Evolutionary conservation across 2,329 filamentous ascomycete genomes (phyloP), one percentile per base, ranked within the genome.

Genomic region (Alternaria sp.): DNA sequence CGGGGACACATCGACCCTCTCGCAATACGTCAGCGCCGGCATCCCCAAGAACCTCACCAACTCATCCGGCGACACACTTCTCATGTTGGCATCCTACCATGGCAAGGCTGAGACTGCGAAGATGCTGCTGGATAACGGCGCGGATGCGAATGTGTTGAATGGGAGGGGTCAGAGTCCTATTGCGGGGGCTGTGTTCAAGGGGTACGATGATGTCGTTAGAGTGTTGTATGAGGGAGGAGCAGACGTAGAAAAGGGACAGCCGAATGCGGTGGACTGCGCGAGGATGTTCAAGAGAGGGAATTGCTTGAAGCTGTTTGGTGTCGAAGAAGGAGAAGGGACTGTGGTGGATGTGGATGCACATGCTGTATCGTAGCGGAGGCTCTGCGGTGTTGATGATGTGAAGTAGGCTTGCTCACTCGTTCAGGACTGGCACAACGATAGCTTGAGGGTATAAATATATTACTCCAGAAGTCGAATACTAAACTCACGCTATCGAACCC

Each of bases 11-110:
- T 75, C 85, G 6, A 78, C 87, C 12, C 87, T 93, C n/a, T 75
- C 84, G 45, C 86, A 89, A 77, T 90, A 90, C 51, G 78, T 93
- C 41, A 82, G 84, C 2, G 88, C 87, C 2, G 90, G 91, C 2
- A 81, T 93, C 25, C 90, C 90, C 0, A 82, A 87, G 2, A 92
- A 92, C 71, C 82, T 93, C 77, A 92, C 89, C 21, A 92, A 93
- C 71, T 86, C 90, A 54, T 90, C 91, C 67, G 91, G 90, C 53
- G 90, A 93, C 75, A 91, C 87, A n/a, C 78, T 93, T 64, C 82
- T 93, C 63, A 93, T 93, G 91, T 85, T 93, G 1, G 88, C 90
- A 0, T 85, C 89, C 0, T 93, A 93, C 71, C 86, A 92, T 68
- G 90, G 90, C 11, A 88, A 92, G 58, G 83, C 85, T 2, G 82